Percentiles rank a stretch among this genome's conserved stretches.
Conservation (phyloP, 495 filamentous ascomycete species). For the Annulohypoxylon nitens region DNA sequence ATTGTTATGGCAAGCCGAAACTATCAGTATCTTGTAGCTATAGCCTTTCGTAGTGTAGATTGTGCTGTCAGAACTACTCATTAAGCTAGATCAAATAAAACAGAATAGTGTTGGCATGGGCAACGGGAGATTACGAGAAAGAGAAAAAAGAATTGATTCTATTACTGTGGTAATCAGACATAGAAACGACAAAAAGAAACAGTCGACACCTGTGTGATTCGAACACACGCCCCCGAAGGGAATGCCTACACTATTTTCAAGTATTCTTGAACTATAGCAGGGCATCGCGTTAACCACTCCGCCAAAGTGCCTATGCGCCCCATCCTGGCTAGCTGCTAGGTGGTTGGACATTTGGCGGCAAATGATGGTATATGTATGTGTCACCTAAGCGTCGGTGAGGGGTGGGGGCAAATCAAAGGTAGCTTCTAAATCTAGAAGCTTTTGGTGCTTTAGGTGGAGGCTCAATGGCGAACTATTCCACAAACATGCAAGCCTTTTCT, state of each 20-base stretch:
- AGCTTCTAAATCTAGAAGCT: too few relatives aligned
- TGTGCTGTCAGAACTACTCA: too few relatives aligned
- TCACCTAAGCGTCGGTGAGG: background rate
- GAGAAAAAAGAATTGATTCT: background rate
- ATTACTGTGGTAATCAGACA: too few relatives aligned
- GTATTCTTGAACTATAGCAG: background rate
- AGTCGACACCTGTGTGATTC: conserved; percentile 17
- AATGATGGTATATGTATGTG: background rate
- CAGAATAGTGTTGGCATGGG: too few relatives aligned
- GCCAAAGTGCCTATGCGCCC: conserved; percentile 6
- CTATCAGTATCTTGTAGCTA: background rate
- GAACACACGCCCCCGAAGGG: conserved; percentile 22
- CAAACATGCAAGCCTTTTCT: background rate
- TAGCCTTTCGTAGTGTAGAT: too few relatives aligned
- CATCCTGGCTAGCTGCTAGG: background rate
- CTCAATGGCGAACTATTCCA: background rate
- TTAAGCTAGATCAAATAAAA: too few relatives aligned
- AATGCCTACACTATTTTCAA: conserved; percentile 7
- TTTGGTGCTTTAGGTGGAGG: background rate
- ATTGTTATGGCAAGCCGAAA: too few relatives aligned
- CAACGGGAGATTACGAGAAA: too few relatives aligned
- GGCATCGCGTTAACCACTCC: conserved; percentile 23
- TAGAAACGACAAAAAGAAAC: background rate
- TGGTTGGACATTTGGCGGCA: background rate
- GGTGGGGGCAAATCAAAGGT: background rate